Evolutionary conservation across 23 red algal species (phyloP), one percentile per base, ranked within the genome.

Genomic region (Gracilaria gracilis): DNA sequence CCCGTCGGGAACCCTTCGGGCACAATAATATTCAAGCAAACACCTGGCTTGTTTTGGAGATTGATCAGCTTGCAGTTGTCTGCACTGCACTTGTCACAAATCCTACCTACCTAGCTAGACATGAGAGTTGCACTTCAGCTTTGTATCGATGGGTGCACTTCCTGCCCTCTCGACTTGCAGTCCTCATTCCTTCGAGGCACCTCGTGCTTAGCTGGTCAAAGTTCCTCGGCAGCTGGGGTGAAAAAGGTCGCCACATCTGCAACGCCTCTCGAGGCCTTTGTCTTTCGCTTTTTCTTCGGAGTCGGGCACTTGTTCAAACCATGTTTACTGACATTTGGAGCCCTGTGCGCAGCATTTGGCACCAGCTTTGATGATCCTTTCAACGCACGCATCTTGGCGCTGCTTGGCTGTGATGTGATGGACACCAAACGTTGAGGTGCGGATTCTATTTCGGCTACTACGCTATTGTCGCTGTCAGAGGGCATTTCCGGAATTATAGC

Each of bases 381-480:
- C 19, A 55, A 55, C 59, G 4, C 59, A 9, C 4, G 59, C 59
- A 29, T 62, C 24, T 29, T 31, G 24, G 13, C 29, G 59, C 27
- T 31, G 59, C 27, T 19, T 62, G 4, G 24, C 27, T 14, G 59
- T 29, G 23, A 31, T 62, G 59, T 62, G 24, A 31, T 31, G 59
- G 24, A 24, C 21, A 9, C 24, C 1, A 31, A 2, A 62, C 24
- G 27, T 25, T 31, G 27, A 62, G 24, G 59, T 62, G 59, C 24
- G 59, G 59, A 14, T 31, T 62, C 59, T 9, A 62, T 6, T 15
- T 55, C 27, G 13, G 59, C 67, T 23, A 44, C 33, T 73, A 44
- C 38, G 67, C 67, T 73, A n/a, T 73, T 44, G 20, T 73, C 67
- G 34, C 67, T 73, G 33, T 73, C 67, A 73, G 67, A 73, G 12